A percentile compares a stretch with the other conserved stretches of the same genome.
phyloP scores from a whole-genome alignment of 2,329 filamentous ascomycete species.

The Scytalidium sp. region DNA sequence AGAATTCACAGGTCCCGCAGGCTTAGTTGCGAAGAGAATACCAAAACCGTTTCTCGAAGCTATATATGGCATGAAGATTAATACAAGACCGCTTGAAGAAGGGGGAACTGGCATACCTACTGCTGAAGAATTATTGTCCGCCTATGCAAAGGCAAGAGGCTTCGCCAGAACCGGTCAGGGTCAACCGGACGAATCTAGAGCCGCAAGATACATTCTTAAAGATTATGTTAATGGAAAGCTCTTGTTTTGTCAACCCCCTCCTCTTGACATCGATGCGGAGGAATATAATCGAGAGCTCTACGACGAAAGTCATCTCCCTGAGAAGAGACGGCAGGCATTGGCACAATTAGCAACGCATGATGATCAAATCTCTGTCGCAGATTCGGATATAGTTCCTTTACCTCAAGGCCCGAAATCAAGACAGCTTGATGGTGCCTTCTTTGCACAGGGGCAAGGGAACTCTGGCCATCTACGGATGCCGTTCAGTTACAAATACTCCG shows the following conservation, averaged over 20 bases:
- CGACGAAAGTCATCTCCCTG: slow-evolving; percentile 75
- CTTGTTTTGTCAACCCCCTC: slow-evolving; percentile 86
- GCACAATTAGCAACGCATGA: slow-evolving; percentile 34
- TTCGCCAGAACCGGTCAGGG: slow-evolving; percentile 88
- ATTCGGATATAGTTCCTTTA: slow-evolving; percentile 48
- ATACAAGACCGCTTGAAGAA: slow-evolving; percentile 78
- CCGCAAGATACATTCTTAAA: slow-evolving; percentile 85
- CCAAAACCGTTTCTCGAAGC: slow-evolving; percentile 88
- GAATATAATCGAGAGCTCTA: slow-evolving; percentile 92
- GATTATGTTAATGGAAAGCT: slow-evolving; percentile 98
- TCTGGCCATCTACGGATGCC: slow-evolving; percentile 71
- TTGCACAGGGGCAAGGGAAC: slow-evolving; percentile 60
- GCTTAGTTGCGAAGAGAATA: slow-evolving; percentile 79
- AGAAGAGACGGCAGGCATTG: slow-evolving; percentile 70
- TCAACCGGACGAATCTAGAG: slow-evolving; percentile 89
- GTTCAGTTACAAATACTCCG: slow-evolving; percentile 85
- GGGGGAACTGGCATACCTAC: slow-evolving; percentile 87
- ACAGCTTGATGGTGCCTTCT: slow-evolving; percentile 86
- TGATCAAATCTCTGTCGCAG: slow-evolving; percentile 34
- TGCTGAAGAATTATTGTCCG: slow-evolving; percentile 76
- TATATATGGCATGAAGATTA: slow-evolving; percentile 88
- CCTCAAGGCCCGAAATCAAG: slow-evolving; percentile 70
- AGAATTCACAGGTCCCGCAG: slow-evolving; percentile 85
- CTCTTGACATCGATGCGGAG: slow-evolving; percentile 63
- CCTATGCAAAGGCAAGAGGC: slow-evolving; percentile 85